A percentile compares a stretch with the other conserved stretches of the same genome.
phyloP scores from a whole-genome alignment of 2,329 filamentous ascomycete species.

The Xylaria sp. region DNA sequence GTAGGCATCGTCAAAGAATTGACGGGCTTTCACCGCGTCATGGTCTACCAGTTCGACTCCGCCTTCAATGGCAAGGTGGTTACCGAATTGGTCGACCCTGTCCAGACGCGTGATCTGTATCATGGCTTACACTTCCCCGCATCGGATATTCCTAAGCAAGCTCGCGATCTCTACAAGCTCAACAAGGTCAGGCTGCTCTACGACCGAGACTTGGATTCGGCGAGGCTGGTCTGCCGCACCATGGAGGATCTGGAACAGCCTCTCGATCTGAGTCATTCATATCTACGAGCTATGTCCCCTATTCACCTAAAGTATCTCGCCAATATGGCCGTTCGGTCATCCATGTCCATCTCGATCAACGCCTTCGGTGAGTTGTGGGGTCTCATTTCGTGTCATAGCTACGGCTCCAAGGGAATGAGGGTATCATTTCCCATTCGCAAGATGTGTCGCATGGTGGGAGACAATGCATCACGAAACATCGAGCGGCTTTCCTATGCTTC shows the following conservation, averaged over 20 bases:
- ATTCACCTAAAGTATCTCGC: constrained; percentile 87
- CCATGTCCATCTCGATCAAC: constrained; percentile 94
- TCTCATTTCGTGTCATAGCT: constrained; percentile 85
- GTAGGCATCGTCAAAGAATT: constrained; percentile 89
- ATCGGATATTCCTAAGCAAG: constrained; percentile 86
- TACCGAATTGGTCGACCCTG: constrained; percentile 84
- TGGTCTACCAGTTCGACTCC: constrained; percentile 92
- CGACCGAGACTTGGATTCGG: constrained; percentile 81
- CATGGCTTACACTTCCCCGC: constrained; percentile 90
- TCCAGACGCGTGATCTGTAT: constrained; percentile 82
- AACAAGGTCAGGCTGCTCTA: constrained; percentile 91
- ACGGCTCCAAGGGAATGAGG: constrained; percentile 82
- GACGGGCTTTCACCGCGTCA: constrained; percentile 89
- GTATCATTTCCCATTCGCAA: constrained; percentile 91
- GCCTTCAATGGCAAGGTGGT: constrained; percentile 87
- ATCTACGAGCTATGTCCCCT: constrained; percentile 88
- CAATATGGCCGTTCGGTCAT: constrained; percentile 92
- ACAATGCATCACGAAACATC: constrained; percentile 86
- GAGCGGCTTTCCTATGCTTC: constrained; percentile 88
- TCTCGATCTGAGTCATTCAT: constrained; percentile 84
- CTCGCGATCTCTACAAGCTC: constrained; percentile 86
- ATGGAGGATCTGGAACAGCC: constrained; percentile 77
- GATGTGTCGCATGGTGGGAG: constrained; percentile 88
- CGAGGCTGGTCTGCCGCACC: constrained; percentile 82
- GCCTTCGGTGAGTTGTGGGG: constrained; percentile 89